Evolutionary conservation across 1,284 basidiomycete species (phyloP), one percentile per base, ranked within the genome.

Genomic region (Marasmius sp.): DNA sequence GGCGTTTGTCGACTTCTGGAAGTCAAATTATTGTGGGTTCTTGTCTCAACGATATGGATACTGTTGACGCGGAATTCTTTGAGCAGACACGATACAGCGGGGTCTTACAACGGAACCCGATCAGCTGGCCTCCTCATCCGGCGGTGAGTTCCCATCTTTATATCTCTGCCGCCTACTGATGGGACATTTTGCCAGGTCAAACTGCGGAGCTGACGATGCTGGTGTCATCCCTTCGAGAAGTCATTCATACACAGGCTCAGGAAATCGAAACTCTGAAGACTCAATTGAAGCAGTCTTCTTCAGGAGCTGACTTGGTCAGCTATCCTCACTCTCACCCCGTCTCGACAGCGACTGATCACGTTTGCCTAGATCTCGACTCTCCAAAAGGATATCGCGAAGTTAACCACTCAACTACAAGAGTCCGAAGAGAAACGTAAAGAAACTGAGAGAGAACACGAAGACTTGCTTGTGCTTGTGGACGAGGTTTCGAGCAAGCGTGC

Each of bases 1-100:
- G 94, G 85, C 89, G 1, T 99, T 98, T 76, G 89, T 98, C n/a
- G 97, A 99, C 74, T 99, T 98, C 73, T 96, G 95, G 91, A 98
- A 98, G 77, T 94, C 94, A 58, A 95, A 97, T 71, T 97, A 95
- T 69, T 93, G 95, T 96, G 68, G 72, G 93, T 80, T 2, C 20
- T 10, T 3, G 6, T 34, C 41, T 58, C 36, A 50, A 57, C 48
- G 47, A 27, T 58, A 62, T 58, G 38, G 48, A 60, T 36, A 45
- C 47, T 41, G 20, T 36, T 58, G 43, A 49, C 22, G 27, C 33
- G 22, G 18, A 52, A 34, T 66, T 52, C 16, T 16, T 59, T 55
- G 53, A 6, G 37, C 56, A 45, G 89, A 91, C 74, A 85, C 89
- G 7, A 76, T 91, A 1, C 90, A 92, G 70, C 81, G 86, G 59